These are phyloP conservation scores for Saccharata proteae DNA, from an alignment of 2,329 filamentous ascomycete genomes.

Conservation along the genomic window DNA sequence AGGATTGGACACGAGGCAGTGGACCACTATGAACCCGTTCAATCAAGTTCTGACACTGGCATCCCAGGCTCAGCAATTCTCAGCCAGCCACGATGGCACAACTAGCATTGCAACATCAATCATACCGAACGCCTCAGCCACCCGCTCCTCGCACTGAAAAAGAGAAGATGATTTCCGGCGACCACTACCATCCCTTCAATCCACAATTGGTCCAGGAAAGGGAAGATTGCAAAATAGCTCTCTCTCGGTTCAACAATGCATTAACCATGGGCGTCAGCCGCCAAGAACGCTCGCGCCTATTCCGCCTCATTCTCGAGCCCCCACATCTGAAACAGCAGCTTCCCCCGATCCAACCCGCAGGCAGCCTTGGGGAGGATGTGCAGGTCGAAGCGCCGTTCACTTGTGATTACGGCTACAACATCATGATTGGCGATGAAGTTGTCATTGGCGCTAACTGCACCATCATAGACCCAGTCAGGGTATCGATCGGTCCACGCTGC, in stretches of 20 bases:
- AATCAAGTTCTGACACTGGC: too few species aligned
- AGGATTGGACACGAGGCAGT: too few species aligned
- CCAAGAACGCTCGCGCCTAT: conserved; percentile 55
- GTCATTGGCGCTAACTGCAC: conserved; percentile 73
- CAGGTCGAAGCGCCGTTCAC: conserved; percentile 78
- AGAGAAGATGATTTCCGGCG: conserved; percentile 76
- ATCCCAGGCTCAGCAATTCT: too few species aligned
- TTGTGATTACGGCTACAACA: conserved; percentile 94
- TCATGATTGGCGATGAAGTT: conserved; percentile 74
- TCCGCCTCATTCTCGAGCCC: conserved; percentile 60
- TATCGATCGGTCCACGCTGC: conserved; percentile 67
- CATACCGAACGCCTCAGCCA: conserved; percentile 9
- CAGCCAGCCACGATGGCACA: conserved; percentile 24
- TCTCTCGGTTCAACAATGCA: conserved; percentile 79
- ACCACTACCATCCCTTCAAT: conserved; percentile 69
- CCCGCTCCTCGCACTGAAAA: conserved; percentile 50
- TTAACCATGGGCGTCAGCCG: conserved; percentile 56
- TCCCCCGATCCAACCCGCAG: conserved; percentile 35
- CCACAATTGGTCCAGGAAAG: conserved; percentile 69
- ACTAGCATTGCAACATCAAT: conserved; percentile 25
- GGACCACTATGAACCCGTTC: too few species aligned
- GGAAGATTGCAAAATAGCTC: conserved; percentile 68
- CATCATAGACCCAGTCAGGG: conserved; percentile 74
- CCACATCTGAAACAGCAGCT: conserved; percentile 22
- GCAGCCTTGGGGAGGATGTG: conserved; percentile 60